Conservation (phyloP, 116 monocot species). For the Dioscorea cayenensis region DNA sequence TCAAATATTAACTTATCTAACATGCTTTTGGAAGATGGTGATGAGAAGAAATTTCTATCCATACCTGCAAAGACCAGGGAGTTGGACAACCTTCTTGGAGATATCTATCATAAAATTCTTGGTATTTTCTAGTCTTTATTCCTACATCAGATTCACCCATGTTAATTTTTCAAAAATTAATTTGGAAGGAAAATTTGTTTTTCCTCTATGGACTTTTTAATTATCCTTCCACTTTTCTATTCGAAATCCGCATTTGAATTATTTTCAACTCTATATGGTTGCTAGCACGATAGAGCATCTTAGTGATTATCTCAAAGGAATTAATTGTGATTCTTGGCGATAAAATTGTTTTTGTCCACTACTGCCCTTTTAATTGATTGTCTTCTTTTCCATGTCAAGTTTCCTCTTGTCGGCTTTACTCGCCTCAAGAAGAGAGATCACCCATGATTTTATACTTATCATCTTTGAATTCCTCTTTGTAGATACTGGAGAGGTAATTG, state of each 20-base stretch:
- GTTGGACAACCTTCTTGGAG: no score
- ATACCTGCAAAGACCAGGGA: conserved; percentile 84
- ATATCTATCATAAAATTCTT: conserved; percentile 99
- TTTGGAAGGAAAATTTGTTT: not conserved
- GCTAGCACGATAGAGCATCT: no score
- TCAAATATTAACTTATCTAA: conserved; percentile 15
- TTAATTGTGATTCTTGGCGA: no score
- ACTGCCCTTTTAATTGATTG: no score
- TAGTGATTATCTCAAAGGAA: no score
- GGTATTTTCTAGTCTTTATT: conserved; percentile 26
- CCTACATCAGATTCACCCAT: not conserved
- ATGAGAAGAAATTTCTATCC: conserved; percentile 82
- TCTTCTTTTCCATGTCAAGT: no score
- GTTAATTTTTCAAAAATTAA: not conserved
- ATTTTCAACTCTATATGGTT: no score
- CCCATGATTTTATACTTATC: not conserved
- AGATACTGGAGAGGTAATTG: conserved; percentile 98
- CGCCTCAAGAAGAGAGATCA: not conserved
- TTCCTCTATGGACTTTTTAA: not conserved
- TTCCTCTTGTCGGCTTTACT: no score
- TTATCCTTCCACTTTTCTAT: not conserved
- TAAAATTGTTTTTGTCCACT: no score
- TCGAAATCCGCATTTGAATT: no score
- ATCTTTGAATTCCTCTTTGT: conserved; percentile 9
- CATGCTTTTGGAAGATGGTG: conserved; percentile 90